A percentile compares a stretch with the other conserved stretches of the same genome.
Conservation (phyloP, 768 basidiomycete genomes). For the Melanogaster broomeanus region DNA sequence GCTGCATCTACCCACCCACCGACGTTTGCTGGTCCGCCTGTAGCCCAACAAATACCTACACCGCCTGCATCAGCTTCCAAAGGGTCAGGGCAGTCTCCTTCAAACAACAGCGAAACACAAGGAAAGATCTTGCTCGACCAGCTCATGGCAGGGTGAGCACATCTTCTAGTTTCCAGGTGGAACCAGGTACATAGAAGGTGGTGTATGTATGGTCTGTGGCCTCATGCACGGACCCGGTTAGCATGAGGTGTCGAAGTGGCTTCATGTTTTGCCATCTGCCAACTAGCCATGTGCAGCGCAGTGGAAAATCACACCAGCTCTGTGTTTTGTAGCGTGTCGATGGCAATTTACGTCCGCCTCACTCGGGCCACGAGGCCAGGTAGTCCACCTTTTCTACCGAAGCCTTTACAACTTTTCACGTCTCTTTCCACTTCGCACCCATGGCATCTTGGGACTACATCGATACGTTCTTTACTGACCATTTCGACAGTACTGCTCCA, state of each 20-base stretch:
- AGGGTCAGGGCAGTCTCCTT: constrained; percentile 55
- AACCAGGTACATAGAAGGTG: neutral
- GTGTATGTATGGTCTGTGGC: neutral
- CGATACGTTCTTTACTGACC: constrained; percentile 32
- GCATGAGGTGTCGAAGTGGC: neutral
- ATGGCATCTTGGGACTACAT: constrained; percentile 36
- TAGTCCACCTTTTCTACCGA: constrained; percentile 21
- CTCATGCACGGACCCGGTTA: constrained; percentile 8
- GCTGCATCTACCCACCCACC: constrained; percentile 18
- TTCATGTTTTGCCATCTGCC: neutral
- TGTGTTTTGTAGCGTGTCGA: constrained; percentile 9
- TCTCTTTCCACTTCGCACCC: constrained; percentile 20
- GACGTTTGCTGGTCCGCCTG: constrained; percentile 25
- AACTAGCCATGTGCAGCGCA: neutral
- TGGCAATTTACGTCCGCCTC: constrained; percentile 23
- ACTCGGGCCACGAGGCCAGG: constrained; percentile 28
- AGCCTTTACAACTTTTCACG: constrained; percentile 13
- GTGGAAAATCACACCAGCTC: neutral
- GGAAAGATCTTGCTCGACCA: constrained; percentile 79
- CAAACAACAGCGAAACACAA: constrained; percentile 59
- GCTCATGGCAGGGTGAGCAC: constrained; percentile 75
- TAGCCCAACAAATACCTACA: constrained; percentile 65
- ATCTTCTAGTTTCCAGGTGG: constrained; percentile 6
- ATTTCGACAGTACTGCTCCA: constrained; percentile 42
- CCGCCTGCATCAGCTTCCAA: constrained; percentile 63